Base-by-base conservation (phyloP, 352 stramenopile genomes). In the Discostella stelligera region DNA sequence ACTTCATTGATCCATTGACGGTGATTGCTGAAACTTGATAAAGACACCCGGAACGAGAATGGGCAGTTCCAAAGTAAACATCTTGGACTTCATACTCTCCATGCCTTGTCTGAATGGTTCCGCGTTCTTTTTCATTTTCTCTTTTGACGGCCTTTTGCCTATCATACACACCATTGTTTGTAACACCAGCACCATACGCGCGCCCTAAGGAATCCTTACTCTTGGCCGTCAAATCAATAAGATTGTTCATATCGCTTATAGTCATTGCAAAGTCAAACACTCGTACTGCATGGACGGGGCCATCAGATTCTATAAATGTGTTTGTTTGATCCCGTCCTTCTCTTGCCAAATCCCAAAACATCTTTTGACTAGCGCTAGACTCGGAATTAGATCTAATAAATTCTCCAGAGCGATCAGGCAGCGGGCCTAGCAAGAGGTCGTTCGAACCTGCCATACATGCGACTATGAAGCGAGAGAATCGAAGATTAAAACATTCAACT, bases 201-300 rank as follows among this genome's bases (percentile, higher is more conserved):
- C 89, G 71, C 5, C 87, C 89, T 70, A 89, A 61, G 25, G 68
- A 88, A 70, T 85, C 79, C 67, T 91, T 89, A 20, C 76, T 88
- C 50, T 85, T 79, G 0, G 84, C 68, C 0, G 83, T 87, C 52
- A 90, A 74, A 68, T 93, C 76, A 3, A 93, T 82, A n/a, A 93
- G 55, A 55, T 90, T 90, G 66, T 89, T 90, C 55, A 91, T 74
- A 77, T 93, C 87, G 20, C 61, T 70, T 44, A 91, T 87, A 8
- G 73, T 90, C 87, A 91, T 93, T n/a, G 80, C 81, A 74, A 91
- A 91, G 74, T 93, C 87, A 79, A 93, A 93, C 0, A 91, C 81
- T 62, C 77, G 48, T 21, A 89, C 81, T 50, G 85, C 83, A 46
- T 93, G 64, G 27, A 80, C 14, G 14, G 87, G 83, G 50, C 83